These are phyloP conservation scores for Scortechinia acanthostroma DNA, from an alignment of 2,329 filamentous ascomycete species.

Conservation along the genomic window DNA sequence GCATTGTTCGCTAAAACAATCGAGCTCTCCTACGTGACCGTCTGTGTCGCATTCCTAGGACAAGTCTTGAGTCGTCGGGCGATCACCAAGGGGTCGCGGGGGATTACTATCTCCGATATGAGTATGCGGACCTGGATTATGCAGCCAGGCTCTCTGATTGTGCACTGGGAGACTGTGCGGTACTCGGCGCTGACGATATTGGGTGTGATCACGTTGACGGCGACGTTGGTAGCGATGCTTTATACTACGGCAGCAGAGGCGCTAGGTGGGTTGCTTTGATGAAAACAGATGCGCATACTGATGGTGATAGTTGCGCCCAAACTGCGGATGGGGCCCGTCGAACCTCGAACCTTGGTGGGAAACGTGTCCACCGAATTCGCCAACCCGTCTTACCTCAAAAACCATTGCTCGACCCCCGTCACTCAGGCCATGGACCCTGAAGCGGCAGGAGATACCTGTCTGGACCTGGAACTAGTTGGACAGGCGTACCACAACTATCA, in stretches of 20 bases:
- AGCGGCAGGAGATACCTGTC: constrained; percentile 44
- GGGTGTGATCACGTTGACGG: constrained; percentile 55
- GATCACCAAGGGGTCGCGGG: constrained; percentile 47
- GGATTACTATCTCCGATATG: constrained; percentile 70
- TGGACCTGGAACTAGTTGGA: constrained; percentile 64
- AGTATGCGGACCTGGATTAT: constrained; percentile 72
- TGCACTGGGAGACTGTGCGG: constrained; percentile 57
- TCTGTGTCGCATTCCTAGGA: constrained; percentile 69
- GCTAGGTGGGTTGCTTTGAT: constrained; percentile 65
- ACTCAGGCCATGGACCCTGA: constrained; percentile 23
- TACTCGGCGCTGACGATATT: constrained; percentile 58
- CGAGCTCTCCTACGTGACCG: constrained; percentile 71
- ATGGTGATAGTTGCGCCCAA: constrained; percentile 54
- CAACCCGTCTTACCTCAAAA: constrained; percentile 46
- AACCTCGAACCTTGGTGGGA: background rate
- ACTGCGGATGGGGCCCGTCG: constrained; percentile 17
- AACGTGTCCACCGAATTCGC: background rate
- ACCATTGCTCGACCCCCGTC: constrained; percentile 57
- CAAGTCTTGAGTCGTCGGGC: constrained; percentile 69
- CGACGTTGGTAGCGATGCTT: constrained; percentile 59
- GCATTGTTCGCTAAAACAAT: constrained; percentile 69
- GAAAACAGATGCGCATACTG: constrained; percentile 36
- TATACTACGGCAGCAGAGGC: constrained; percentile 74
- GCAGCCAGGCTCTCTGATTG: constrained; percentile 67
- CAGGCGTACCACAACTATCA: constrained; percentile 66